Evolutionary conservation across 2,329 filamentous ascomycete species (phyloP).

Genomic region (Bipolaris victoriae): DNA sequence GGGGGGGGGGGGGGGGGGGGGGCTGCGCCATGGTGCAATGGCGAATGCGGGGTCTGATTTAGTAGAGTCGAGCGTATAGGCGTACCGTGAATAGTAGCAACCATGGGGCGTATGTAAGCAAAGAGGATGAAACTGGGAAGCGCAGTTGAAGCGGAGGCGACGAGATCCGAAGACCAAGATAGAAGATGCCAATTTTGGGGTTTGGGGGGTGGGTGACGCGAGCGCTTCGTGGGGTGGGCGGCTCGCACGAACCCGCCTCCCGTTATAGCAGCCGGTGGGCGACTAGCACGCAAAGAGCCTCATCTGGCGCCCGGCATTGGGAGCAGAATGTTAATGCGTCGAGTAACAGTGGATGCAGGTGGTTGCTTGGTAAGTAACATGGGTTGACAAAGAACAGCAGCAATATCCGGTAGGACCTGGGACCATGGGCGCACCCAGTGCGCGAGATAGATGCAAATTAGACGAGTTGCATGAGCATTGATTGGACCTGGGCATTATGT

Average conservation of each 20-base stretch:
- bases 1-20: no score
- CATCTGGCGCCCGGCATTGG: constrained; percentile 31
- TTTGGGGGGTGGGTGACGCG: constrained; percentile 24
- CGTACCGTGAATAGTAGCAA: neutral
- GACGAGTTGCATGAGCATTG: no score
- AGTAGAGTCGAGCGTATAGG: neutral
- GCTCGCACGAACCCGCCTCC: constrained; percentile 17
- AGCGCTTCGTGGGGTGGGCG: constrained; percentile 37
- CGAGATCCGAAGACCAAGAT: constrained; percentile 10
- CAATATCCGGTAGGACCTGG: no score
- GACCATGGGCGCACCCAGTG: no score
- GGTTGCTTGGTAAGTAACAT: no score
- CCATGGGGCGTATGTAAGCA: no score
- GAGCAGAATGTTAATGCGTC: no score
- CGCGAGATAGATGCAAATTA: no score
- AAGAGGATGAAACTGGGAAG: neutral
- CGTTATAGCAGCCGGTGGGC: constrained; percentile 35
- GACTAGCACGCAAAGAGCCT: constrained; percentile 35
- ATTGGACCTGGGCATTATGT: no score
- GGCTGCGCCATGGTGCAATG: neutral
- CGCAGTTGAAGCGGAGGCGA: constrained; percentile 17
- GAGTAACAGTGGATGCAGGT: no score
- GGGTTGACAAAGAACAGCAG: no score
- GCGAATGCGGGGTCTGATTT: neutral
- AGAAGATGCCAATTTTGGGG: constrained; percentile 23